A percentile compares a stretch with the other conserved stretches of the same genome.
These are phyloP conservation scores for Fusarium pininemorale DNA, from an alignment of 2,329 filamentous ascomycete species.

Conservation along the genomic window DNA sequence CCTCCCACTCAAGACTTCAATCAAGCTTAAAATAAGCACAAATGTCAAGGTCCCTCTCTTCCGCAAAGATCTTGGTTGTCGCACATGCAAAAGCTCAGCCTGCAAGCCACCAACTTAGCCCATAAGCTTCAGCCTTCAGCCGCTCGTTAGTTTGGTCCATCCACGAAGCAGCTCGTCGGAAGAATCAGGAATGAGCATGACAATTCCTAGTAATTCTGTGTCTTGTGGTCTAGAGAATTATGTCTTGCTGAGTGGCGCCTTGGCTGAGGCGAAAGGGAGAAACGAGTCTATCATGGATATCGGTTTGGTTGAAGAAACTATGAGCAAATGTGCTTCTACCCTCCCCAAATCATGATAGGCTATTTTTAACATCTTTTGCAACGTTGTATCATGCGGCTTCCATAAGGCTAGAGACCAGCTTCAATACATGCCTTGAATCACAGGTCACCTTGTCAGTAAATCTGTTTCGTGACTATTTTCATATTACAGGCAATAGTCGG, in stretches of 20 bases:
- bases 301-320: background rate
- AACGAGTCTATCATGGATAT: background rate
- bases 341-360: background rate
- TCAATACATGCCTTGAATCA: background rate
- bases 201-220: background rate
- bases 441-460: background rate
- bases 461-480: background rate
- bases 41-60: background rate
- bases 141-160: conserved; percentile 4
- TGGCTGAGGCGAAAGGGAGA: background rate
- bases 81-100: conserved; percentile 13
- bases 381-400: conserved; percentile 2
- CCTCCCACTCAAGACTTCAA: background rate
- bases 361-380: background rate
- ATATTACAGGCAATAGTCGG: background rate
- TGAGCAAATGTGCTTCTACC: background rate
- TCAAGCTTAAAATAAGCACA: background rate
- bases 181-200: conserved; percentile 4
- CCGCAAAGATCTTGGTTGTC: background rate
- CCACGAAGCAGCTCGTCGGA: background rate
- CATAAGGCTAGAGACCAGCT: background rate
- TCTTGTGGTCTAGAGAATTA: background rate
- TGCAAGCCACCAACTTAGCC: conserved; percentile 18
- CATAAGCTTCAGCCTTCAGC: conserved; percentile 22
- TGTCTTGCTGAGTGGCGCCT: background rate